Conservation (phyloP, 2,329 filamentous ascomycete species). For the Alternaria postmessia region DNA sequence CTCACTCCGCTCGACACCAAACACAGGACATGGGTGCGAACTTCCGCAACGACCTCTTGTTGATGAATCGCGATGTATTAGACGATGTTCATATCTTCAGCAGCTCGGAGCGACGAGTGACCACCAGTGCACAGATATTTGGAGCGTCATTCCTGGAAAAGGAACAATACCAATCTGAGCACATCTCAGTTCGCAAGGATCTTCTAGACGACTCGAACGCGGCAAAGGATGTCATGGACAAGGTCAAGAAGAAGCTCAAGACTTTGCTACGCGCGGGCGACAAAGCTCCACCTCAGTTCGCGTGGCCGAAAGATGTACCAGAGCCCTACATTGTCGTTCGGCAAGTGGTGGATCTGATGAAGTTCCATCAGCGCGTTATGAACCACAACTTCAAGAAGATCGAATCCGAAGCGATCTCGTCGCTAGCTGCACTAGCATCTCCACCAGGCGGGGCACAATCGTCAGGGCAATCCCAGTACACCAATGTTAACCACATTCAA, state of each 20-base stretch:
- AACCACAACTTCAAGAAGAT: constrained; percentile 89
- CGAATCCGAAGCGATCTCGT: constrained; percentile 69
- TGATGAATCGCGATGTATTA: constrained; percentile 91
- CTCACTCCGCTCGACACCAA: constrained; percentile 95
- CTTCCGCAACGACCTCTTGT: constrained; percentile 91
- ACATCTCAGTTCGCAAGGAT: constrained; percentile 91
- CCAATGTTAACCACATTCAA: constrained; percentile 68
- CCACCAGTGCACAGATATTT: constrained; percentile 96
- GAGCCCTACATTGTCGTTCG: constrained; percentile 93
- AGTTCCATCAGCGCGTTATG: constrained; percentile 96
- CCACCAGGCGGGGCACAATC: constrained; percentile 45
- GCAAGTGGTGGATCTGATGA: constrained; percentile 94
- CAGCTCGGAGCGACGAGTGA: constrained; percentile 93
- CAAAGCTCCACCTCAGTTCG: constrained; percentile 91
- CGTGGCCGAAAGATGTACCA: constrained; percentile 94
- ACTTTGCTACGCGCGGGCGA: constrained; percentile 89
- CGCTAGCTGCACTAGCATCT: constrained; percentile 58
- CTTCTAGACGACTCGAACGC: constrained; percentile 97
- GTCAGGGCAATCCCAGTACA: constrained; percentile 48
- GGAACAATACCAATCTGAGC: constrained; percentile 84
- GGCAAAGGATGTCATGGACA: constrained; percentile 99
- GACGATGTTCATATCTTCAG: constrained; percentile 95
- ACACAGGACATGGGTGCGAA: constrained; percentile 93
- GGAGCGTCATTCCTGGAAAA: constrained; percentile 86
- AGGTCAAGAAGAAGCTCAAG: constrained; percentile 99